Conservation (phyloP, 495 filamentous ascomycete genomes). For the Lophiotrema nucula region DNA sequence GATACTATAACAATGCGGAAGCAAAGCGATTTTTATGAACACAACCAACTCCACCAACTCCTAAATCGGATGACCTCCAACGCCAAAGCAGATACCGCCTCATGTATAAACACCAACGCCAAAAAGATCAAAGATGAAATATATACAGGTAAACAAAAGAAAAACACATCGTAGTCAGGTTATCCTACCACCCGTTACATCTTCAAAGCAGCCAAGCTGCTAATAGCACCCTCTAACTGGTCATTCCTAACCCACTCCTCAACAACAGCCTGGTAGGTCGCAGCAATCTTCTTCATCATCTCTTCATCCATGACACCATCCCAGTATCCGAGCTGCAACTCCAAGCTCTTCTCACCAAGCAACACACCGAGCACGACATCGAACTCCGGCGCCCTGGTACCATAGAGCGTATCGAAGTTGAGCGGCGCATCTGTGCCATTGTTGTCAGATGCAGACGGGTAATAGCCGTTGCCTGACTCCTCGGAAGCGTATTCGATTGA, state of each 20-base stretch:
- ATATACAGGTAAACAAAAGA: too few relatives aligned
- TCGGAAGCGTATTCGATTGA: constrained; percentile 14
- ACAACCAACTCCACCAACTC: too few relatives aligned
- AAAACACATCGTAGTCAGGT: too few relatives aligned
- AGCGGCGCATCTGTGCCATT: background rate
- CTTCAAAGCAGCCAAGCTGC: background rate
- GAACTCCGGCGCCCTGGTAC: constrained; percentile 13
- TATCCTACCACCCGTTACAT: too few relatives aligned
- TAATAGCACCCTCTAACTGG: background rate
- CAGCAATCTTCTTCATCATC: constrained; percentile 52
- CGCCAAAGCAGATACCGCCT: too few relatives aligned
- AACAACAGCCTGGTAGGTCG: constrained; percentile 22
- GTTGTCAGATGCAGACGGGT: background rate
- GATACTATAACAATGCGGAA: too few relatives aligned
- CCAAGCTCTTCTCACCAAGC: constrained; percentile 18
- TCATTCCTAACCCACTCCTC: constrained; percentile 12
- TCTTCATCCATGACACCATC: constrained; percentile 47
- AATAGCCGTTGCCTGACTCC: constrained; percentile 3
- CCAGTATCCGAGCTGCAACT: constrained; percentile 23
- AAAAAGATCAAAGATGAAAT: too few relatives aligned
- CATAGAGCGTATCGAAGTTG: constrained; percentile 13
- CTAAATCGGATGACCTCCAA: too few relatives aligned
- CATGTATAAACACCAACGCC: too few relatives aligned
- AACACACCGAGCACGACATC: constrained; percentile 26
- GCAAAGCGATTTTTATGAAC: too few relatives aligned